phyloP scores from a whole-genome alignment of 345 rosid species.

The Luvunga scandens region DNA sequence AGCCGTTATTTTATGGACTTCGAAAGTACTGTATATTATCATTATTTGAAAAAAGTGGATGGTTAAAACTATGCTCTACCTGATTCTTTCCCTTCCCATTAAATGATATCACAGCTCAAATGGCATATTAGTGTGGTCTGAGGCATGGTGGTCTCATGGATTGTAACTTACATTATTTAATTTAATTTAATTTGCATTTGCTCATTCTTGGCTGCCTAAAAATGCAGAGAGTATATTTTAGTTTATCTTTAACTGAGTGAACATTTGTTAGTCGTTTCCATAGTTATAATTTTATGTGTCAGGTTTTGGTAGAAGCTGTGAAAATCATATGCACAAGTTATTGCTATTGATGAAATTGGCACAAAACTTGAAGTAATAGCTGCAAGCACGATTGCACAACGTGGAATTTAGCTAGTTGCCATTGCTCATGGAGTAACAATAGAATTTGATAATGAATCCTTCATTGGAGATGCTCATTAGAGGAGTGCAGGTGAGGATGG shows the following conservation, averaged over 20 bases:
- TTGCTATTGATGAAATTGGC: slow-evolving; percentile 92
- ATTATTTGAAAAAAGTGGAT: background rate
- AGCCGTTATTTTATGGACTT: background rate
- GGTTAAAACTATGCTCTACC: background rate
- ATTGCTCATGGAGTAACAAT: slow-evolving; percentile 88
- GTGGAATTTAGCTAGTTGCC: slow-evolving; percentile 93
- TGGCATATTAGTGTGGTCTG: background rate
- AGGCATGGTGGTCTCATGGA: background rate
- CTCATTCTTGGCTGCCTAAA: background rate
- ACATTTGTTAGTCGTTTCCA: background rate
- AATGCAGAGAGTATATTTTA: background rate
- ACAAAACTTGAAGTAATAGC: slow-evolving; percentile 96
- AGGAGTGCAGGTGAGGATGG: slow-evolving; percentile 69
- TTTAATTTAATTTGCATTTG: background rate
- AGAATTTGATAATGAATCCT: slow-evolving; percentile 89
- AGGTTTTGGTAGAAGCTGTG: slow-evolving; percentile 94
- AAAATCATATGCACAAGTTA: slow-evolving; percentile 94
- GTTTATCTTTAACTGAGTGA: background rate
- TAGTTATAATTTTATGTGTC: slow-evolving; percentile 11
- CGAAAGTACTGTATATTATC: background rate
- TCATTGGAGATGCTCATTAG: slow-evolving; percentile 89
- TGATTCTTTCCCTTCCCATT: background rate
- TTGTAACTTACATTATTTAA: background rate
- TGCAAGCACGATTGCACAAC: slow-evolving; percentile 93
- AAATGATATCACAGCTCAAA: background rate